Conservation (phyloP, 768 basidiomycete species). For the Suillus occidentalis region DNA sequence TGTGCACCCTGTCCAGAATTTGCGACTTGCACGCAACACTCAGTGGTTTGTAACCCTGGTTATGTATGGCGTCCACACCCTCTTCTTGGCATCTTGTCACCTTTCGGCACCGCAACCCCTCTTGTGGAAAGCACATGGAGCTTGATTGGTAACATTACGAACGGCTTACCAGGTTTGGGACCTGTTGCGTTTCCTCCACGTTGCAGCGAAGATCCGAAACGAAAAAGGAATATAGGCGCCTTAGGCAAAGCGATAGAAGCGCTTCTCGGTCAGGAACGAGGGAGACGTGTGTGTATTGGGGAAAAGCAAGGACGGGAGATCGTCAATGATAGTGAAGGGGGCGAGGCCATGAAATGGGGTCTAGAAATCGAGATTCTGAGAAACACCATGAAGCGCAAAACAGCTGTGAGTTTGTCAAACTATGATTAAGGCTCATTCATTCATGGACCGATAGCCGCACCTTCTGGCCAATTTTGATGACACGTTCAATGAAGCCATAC, state of each 20-base stretch:
- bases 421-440: constrained; percentile 18
- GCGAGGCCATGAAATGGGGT: constrained; percentile 80
- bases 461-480: constrained; percentile 64
- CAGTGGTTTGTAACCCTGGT: constrained; percentile 65
- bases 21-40: constrained; percentile 57
- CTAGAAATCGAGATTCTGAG: constrained; percentile 57
- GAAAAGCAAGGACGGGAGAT: constrained; percentile 31
- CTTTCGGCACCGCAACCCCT: constrained; percentile 39
- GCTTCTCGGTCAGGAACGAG: constrained; percentile 60
- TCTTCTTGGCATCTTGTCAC: constrained; percentile 45
- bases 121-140: constrained; percentile 46
- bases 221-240: constrained; percentile 70
- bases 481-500: constrained; percentile 76
- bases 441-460: constrained; percentile 44
- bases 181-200: constrained; percentile 73
- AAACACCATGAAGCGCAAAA: constrained; percentile 56
- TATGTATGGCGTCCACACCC: constrained; percentile 66
- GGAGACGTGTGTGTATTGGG: constrained; percentile 63
- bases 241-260: constrained; percentile 74
- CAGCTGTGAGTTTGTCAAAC: constrained; percentile 43
- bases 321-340: constrained; percentile 49
- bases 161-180: constrained; percentile 79
- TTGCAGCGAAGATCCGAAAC: constrained; percentile 75
- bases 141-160: constrained; percentile 44
- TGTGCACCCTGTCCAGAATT: constrained; percentile 78